Percentiles rank a stretch among this genome's conserved stretches.
These are phyloP conservation scores for Talaromyces ruber DNA, from an alignment of 495 filamentous ascomycete species.

Conservation along the genomic window DNA sequence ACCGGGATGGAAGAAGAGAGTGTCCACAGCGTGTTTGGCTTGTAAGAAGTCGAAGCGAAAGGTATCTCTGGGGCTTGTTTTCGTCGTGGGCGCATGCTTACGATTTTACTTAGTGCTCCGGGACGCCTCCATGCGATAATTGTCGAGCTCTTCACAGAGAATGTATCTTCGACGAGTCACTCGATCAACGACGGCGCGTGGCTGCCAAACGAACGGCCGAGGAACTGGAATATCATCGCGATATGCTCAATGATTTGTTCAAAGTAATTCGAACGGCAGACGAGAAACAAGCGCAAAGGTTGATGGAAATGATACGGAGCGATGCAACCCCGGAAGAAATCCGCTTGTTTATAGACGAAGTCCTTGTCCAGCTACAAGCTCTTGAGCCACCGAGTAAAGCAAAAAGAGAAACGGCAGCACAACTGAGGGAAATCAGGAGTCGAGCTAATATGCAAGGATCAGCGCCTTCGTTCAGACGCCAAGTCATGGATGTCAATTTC, in stretches of 20 bases:
- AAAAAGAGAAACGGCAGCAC: slow-evolving; percentile 11
- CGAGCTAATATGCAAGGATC: slow-evolving; percentile 25
- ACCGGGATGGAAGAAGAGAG: slow-evolving; percentile 29
- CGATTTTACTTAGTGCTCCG: slow-evolving; percentile 26
- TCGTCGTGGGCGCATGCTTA: neutral
- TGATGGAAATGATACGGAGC: slow-evolving; percentile 30
- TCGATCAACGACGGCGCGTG: slow-evolving; percentile 40
- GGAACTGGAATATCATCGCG: slow-evolving; percentile 34
- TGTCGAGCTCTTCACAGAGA: slow-evolving; percentile 30
- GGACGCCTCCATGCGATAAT: slow-evolving; percentile 31
- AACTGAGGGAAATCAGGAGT: slow-evolving; percentile 23
- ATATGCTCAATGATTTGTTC: slow-evolving; percentile 32
- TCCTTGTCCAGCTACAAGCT: slow-evolving; percentile 14
- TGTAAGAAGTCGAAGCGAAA: slow-evolving; percentile 43
- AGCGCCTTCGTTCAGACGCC: slow-evolving; percentile 26
- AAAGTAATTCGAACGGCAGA: slow-evolving; percentile 28
- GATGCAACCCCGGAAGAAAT: slow-evolving; percentile 29
- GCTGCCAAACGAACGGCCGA: slow-evolving; percentile 39
- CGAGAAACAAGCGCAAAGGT: slow-evolving; percentile 15
- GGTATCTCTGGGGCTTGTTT: slow-evolving; percentile 10
- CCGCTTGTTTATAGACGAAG: slow-evolving; percentile 24
- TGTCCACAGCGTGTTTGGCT: slow-evolving; percentile 37
- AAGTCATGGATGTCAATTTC: slow-evolving; percentile 41
- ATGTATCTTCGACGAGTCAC: slow-evolving; percentile 39
- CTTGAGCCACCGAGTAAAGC: slow-evolving; percentile 7